Conservation (phyloP, 2,329 filamentous ascomycete genomes). For the Rasamsonia emersonii region DNA sequence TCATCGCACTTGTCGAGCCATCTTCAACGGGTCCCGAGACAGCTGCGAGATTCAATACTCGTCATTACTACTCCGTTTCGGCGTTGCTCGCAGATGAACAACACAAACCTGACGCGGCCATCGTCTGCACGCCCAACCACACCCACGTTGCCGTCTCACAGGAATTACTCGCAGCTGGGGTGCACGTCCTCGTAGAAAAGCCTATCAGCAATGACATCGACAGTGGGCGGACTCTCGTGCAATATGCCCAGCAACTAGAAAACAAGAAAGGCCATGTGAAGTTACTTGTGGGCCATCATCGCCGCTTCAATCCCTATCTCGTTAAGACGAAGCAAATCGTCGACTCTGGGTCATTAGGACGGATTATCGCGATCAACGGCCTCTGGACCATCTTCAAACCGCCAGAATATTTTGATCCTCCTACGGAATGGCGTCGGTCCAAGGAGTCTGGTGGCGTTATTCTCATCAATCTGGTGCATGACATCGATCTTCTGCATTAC, state of each 20-base stretch:
- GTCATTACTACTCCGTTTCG: conserved; percentile 33
- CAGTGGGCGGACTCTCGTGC: conserved; percentile 15
- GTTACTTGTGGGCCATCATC: conserved; percentile 50
- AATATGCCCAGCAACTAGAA: too few species aligned
- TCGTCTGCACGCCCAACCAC: conserved; percentile 53
- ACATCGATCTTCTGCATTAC: conserved; percentile 51
- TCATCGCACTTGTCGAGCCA: conserved; percentile 42
- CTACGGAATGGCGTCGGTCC: conserved; percentile 40
- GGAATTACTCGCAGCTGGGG: conserved; percentile 38
- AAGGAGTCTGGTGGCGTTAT: conserved; percentile 40
- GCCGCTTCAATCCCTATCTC: conserved; percentile 52
- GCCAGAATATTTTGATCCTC: conserved; percentile 40
- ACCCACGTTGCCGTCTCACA: conserved; percentile 46
- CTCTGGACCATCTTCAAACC: conserved; percentile 49
- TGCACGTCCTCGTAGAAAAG: conserved; percentile 53
- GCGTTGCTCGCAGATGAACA: conserved; percentile 32
- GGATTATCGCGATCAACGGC: conserved; percentile 45
- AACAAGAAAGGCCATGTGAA: conserved; percentile 23
- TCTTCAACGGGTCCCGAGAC: conserved; percentile 27
- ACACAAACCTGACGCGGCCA: conserved; percentile 43
- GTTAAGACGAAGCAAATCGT: conserved; percentile 41
- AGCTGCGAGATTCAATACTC: conserved; percentile 30
- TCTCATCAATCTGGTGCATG: conserved; percentile 54
- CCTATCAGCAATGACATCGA: conserved; percentile 39
- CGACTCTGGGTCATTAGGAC: conserved; percentile 34